Conservation (phyloP, 2,329 filamentous ascomycete species). For the Periconia sp. region DNA sequence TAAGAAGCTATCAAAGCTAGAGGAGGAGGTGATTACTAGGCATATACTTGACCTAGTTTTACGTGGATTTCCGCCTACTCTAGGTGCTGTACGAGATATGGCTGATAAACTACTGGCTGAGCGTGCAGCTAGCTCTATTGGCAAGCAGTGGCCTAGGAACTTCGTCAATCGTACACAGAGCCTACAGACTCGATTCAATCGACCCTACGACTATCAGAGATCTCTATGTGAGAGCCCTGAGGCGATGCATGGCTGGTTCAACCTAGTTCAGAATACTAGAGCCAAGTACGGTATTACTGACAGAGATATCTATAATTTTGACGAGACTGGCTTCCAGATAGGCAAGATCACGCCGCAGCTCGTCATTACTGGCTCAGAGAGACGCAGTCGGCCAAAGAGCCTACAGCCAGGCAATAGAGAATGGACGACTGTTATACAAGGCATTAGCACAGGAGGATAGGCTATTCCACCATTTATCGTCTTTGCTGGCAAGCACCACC, state of each 20-base stretch:
- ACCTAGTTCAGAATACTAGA: slow-evolving; percentile 13
- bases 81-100: slow-evolving; percentile 20
- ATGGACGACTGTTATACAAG: slow-evolving; percentile 31
- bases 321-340: slow-evolving; percentile 23
- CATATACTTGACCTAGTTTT: slow-evolving; percentile 23
- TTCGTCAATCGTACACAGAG: slow-evolving; percentile 17
- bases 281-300: slow-evolving; percentile 17
- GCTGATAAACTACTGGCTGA: slow-evolving; percentile 22
- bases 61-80: slow-evolving; percentile 12
- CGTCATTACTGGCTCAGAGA: slow-evolving; percentile 18
- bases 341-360: slow-evolving; percentile 11
- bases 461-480: slow-evolving; percentile 15
- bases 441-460: slow-evolving; percentile 19
- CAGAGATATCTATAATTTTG: slow-evolving; percentile 24
- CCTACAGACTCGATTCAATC: slow-evolving; percentile 21
- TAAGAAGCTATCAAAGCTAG: slow-evolving; percentile 11
- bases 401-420: slow-evolving; percentile 35
- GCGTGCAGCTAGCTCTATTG: slow-evolving; percentile 10
- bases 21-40: slow-evolving; percentile 20
- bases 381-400: slow-evolving; percentile 15
- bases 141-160: slow-evolving; percentile 16
- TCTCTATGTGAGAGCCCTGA: slow-evolving; percentile 8
- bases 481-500: slow-evolving; percentile 10
- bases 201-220: slow-evolving; percentile 11
- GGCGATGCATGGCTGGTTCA: slow-evolving; percentile 10